A percentile compares a stretch with the other conserved stretches of the same genome.
These are phyloP conservation scores for Mercurialis annua DNA, from an alignment of 345 rosid genomes.

Conservation along the genomic window DNA sequence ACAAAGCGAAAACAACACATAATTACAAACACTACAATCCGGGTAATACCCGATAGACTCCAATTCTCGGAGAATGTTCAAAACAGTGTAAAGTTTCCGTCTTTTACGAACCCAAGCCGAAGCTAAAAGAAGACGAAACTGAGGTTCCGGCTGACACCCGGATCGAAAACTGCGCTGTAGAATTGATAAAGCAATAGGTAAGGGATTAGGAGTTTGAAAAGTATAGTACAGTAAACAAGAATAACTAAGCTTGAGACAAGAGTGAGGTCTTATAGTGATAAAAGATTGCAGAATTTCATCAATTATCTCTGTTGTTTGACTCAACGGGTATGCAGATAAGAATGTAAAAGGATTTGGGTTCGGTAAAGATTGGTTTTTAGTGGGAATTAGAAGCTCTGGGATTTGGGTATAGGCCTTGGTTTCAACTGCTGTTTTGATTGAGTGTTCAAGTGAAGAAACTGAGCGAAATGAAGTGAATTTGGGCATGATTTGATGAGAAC, in stretches of 20 bases:
- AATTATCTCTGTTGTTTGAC: constrained; percentile 40
- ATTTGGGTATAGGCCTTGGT: constrained; percentile 51
- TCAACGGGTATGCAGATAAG: constrained; percentile 46
- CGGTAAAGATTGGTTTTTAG: constrained; percentile 28
- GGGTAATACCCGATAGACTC: constrained; percentile 61
- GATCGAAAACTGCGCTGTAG: constrained; percentile 74
- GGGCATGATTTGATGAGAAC: not conserved
- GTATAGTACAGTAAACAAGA: constrained; percentile 58
- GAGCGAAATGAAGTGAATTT: constrained; percentile 11
- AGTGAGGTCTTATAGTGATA: constrained; percentile 56
- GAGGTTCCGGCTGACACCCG: constrained; percentile 63
- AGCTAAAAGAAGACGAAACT: constrained; percentile 53
- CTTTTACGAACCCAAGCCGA: constrained; percentile 54
- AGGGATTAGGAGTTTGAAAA: constrained; percentile 57
- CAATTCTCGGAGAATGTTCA: constrained; percentile 50
- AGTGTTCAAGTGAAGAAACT: constrained; percentile 44
- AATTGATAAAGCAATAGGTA: constrained; percentile 63
- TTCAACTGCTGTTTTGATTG: constrained; percentile 51
- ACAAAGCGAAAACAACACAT: constrained; percentile 59
- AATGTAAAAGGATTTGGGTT: constrained; percentile 62
- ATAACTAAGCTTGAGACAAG: constrained; percentile 43
- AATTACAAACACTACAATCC: constrained; percentile 66
- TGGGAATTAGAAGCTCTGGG: constrained; percentile 55
- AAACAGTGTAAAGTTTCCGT: constrained; percentile 35
- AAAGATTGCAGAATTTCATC: constrained; percentile 66